Conservation (phyloP, 1,284 basidiomycete genomes). For the Rhodotorula sp. region DNA sequence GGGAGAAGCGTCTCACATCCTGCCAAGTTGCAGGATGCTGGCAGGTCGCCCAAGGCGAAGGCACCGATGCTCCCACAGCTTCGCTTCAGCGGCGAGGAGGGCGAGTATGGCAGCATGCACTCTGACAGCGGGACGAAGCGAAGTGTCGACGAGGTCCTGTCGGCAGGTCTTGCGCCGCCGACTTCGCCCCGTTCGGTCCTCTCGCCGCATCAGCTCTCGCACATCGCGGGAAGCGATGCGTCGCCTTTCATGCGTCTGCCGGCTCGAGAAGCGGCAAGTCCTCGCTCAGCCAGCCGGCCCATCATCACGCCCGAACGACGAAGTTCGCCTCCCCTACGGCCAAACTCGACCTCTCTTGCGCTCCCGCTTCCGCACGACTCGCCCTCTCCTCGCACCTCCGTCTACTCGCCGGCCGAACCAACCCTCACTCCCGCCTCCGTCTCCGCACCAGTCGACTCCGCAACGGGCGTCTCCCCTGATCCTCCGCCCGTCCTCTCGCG, state of each 20-base stretch:
- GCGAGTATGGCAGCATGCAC: not conserved
- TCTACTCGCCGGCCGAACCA: not conserved
- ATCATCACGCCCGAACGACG: not conserved
- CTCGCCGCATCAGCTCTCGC: not conserved
- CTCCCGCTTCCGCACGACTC: not conserved
- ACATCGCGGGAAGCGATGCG: not conserved
- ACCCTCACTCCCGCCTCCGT: not conserved
- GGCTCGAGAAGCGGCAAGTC: not conserved
- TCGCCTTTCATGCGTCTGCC: not conserved
- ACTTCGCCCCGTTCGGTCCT: too few relatives aligned
- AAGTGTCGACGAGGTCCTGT: not conserved
- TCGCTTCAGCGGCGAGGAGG: not conserved
- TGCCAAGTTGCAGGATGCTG: not conserved
- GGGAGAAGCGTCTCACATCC: conserved; percentile 7
- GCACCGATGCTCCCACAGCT: not conserved
- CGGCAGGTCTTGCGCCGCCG: not conserved
- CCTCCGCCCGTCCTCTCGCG: not conserved
- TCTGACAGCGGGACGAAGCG: not conserved
- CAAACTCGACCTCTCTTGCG: not conserved
- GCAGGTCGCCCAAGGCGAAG: not conserved
- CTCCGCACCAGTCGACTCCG: not conserved
- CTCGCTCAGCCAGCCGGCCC: not conserved
- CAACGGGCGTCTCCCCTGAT: not conserved
- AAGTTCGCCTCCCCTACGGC: not conserved
- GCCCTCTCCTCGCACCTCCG: not conserved